These are phyloP conservation scores for Gossypium davidsonii DNA, from an alignment of 441 rosid genomes.

Conservation along the genomic window DNA sequence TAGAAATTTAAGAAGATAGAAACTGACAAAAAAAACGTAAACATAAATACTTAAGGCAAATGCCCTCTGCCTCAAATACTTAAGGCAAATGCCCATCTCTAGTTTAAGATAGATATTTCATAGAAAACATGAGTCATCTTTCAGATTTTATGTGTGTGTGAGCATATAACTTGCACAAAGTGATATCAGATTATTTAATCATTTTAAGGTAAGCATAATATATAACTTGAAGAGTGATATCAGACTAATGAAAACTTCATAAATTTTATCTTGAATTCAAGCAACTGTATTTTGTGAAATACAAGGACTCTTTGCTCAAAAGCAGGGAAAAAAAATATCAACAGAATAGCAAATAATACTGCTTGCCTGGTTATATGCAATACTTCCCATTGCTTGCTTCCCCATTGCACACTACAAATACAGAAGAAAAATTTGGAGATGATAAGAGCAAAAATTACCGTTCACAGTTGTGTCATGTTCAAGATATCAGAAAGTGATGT, in stretches of 20 bases:
- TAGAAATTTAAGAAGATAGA: neutral
- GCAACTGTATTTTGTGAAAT: neutral
- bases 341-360: conserved; percentile 10
- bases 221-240: neutral
- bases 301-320: neutral
- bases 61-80: neutral
- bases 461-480: conserved; percentile 10
- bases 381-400: conserved; percentile 99
- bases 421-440: conserved; percentile 7
- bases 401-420: conserved; percentile 92
- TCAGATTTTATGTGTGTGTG: neutral
- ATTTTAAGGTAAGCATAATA: no score
- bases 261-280: neutral
- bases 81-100: neutral
- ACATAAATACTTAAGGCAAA: neutral
- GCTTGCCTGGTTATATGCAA: conserved; percentile 90
- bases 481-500: conserved; percentile 8
- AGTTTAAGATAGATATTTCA: neutral
- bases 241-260: neutral
- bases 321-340: neutral
- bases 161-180: neutral
- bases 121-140: neutral
- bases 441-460: conserved; percentile 16
- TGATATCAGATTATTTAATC: neutral
- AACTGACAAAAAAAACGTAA: neutral